A percentile compares a stretch with the other conserved stretches of the same genome.
These are phyloP conservation scores for Leccinum arenicola DNA, from an alignment of 768 basidiomycete species.

Conservation along the genomic window DNA sequence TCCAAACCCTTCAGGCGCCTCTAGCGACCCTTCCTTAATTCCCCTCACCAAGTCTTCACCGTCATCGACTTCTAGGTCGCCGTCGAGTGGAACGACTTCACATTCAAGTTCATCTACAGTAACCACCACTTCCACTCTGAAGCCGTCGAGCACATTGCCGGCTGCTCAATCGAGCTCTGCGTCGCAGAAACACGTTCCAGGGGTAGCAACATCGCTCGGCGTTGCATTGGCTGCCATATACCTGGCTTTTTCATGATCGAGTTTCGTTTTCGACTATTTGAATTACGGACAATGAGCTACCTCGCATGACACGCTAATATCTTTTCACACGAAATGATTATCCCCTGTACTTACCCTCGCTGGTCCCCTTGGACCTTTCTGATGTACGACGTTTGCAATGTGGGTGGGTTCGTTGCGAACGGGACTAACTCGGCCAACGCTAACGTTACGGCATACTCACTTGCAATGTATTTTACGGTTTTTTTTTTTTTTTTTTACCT, in stretches of 20 bases:
- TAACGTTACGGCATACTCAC: constrained; percentile 16
- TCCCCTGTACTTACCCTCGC: constrained; percentile 18
- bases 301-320: constrained; percentile 8
- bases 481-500: not conserved
- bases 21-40: not conserved
- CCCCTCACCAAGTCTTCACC: not conserved
- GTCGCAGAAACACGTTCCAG: constrained; percentile 22
- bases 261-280: constrained; percentile 9
- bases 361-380: not conserved
- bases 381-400: constrained; percentile 21
- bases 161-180: constrained; percentile 24
- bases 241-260: constrained; percentile 20
- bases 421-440: constrained; percentile 7
- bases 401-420: constrained; percentile 9
- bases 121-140: constrained; percentile 3
- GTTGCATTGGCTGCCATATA: constrained; percentile 16
- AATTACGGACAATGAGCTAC: constrained; percentile 10
- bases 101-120: not conserved
- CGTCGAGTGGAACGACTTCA: not conserved
- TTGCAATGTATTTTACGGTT: constrained; percentile 14
- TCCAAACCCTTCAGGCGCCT: not conserved
- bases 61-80: constrained; percentile 1
- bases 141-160: constrained; percentile 4
- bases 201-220: constrained; percentile 12
- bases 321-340: constrained; percentile 8